These are phyloP conservation scores for Pestalotiopsis sp. DNA, from an alignment of 2,329 filamentous ascomycete species.

Conservation along the genomic window DNA sequence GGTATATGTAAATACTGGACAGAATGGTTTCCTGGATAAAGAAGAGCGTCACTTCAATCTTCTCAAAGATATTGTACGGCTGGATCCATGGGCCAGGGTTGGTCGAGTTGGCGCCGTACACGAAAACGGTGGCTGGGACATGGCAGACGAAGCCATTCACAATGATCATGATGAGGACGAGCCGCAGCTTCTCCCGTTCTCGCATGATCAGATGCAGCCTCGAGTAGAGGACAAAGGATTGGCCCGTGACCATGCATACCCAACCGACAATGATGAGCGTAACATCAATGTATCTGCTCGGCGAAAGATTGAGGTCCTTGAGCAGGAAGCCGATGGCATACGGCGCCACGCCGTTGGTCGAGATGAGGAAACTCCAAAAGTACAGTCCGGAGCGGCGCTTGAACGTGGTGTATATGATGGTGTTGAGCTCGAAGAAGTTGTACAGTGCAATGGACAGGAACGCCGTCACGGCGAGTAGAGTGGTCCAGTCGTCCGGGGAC, in stretches of 20 bases:
- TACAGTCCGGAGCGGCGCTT: conserved; percentile 33
- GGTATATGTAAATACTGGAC: conserved; percentile 47
- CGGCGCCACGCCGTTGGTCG: conserved; percentile 31
- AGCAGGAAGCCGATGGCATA: conserved; percentile 35
- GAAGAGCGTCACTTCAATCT: conserved; percentile 51
- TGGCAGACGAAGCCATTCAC: conserved; percentile 49
- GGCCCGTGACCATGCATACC: conserved; percentile 57
- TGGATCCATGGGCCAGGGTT: not conserved
- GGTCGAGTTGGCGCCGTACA: conserved; percentile 41
- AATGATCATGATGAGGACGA: conserved; percentile 54
- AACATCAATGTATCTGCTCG: not conserved
- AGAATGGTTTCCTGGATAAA: conserved; percentile 50
- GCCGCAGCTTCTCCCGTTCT: conserved; percentile 44
- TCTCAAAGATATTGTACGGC: conserved; percentile 44
- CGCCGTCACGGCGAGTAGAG: conserved; percentile 1
- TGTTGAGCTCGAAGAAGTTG: conserved; percentile 35
- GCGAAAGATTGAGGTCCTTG: conserved; percentile 32
- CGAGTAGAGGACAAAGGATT: conserved; percentile 59
- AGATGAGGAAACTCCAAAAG: conserved; percentile 33
- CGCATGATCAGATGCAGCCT: conserved; percentile 55
- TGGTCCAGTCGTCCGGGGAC: not conserved
- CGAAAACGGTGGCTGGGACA: conserved; percentile 51
- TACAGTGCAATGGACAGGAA: conserved; percentile 11
- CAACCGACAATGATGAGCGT: conserved; percentile 39
- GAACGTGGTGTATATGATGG: conserved; percentile 37